Evolutionary conservation across 2,329 filamentous ascomycete species (phyloP).

Genomic region (Neurospora sp.): DNA sequence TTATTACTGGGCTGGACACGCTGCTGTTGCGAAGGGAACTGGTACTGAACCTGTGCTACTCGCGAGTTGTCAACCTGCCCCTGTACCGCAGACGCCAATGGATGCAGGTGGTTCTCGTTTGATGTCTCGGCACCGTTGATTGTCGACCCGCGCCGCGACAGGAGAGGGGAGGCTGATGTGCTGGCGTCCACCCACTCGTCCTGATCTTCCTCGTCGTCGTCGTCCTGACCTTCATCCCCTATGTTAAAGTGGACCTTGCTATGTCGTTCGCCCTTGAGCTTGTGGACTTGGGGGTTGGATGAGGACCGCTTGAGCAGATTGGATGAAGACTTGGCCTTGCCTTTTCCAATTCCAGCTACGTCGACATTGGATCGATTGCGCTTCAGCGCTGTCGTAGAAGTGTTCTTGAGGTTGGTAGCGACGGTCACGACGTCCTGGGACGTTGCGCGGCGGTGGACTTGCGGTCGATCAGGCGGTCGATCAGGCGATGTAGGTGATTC

Average conservation of each 20-base stretch:
- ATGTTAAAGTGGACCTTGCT: conserved; percentile 54
- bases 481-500: conserved; percentile 33
- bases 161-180: conserved; percentile 50
- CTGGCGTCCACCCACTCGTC: conserved; percentile 62
- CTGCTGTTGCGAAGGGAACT: not conserved
- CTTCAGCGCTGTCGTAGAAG: conserved; percentile 45
- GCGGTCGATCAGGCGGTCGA: conserved; percentile 23
- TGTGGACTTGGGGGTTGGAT: conserved; percentile 39
- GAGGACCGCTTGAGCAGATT: conserved; percentile 40
- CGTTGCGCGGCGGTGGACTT: conserved; percentile 37
- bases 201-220: conserved; percentile 22
- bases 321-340: conserved; percentile 37
- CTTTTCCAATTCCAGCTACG: conserved; percentile 29
- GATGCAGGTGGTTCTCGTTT: not conserved
- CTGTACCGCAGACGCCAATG: not conserved
- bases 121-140: conserved; percentile 31
- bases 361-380: conserved; percentile 52
- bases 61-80: not conserved
- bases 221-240: conserved; percentile 38
- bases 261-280: conserved; percentile 25
- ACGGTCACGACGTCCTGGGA: conserved; percentile 34
- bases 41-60: not conserved
- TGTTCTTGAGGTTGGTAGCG: conserved; percentile 35
- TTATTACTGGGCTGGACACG: not conserved
- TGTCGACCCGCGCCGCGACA: conserved; percentile 40